These are phyloP conservation scores for Saccharomycopsis babjevae DNA, from an alignment of 805 yeast genomes.

Conservation along the genomic window DNA sequence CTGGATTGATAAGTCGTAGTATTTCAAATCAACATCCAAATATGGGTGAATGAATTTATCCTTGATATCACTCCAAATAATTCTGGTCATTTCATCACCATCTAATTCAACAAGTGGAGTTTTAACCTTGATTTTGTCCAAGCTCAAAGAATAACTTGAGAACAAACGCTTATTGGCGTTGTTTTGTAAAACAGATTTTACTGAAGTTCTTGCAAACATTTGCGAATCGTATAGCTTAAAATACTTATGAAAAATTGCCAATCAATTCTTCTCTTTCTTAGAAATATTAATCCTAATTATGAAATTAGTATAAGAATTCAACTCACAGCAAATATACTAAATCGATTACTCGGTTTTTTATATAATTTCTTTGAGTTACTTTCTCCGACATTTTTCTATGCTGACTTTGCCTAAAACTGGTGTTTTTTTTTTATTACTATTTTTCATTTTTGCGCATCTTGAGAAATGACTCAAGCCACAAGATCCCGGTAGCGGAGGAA, in stretches of 20 bases:
- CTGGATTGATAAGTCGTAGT: slow-evolving; percentile 83
- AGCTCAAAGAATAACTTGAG: background rate
- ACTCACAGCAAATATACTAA: background rate
- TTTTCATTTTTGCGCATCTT: background rate
- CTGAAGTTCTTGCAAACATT: background rate
- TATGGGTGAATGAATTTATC: slow-evolving; percentile 79
- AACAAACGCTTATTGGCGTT: background rate
- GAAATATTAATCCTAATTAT: background rate
- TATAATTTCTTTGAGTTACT: background rate
- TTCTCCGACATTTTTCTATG: background rate
- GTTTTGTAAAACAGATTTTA: background rate
- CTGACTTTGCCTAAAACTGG: background rate
- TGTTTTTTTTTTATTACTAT: background rate
- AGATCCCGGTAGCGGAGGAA: background rate
- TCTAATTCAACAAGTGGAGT: slow-evolving; percentile 95
- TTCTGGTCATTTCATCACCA: slow-evolving; percentile 92
- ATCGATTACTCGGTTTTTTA: background rate
- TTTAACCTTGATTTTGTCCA: slow-evolving; percentile 58
- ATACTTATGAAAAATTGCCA: background rate
- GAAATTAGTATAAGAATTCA: background rate
- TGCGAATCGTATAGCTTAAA: no score
- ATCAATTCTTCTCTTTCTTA: background rate
- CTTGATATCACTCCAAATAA: slow-evolving; percentile 87
- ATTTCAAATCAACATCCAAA: slow-evolving; percentile 77
- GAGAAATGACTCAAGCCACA: background rate